Evolutionary conservation across 345 rosid species (phyloP), one percentile per base, ranked within the genome.

Genomic region (Iberis pinnata): DNA sequence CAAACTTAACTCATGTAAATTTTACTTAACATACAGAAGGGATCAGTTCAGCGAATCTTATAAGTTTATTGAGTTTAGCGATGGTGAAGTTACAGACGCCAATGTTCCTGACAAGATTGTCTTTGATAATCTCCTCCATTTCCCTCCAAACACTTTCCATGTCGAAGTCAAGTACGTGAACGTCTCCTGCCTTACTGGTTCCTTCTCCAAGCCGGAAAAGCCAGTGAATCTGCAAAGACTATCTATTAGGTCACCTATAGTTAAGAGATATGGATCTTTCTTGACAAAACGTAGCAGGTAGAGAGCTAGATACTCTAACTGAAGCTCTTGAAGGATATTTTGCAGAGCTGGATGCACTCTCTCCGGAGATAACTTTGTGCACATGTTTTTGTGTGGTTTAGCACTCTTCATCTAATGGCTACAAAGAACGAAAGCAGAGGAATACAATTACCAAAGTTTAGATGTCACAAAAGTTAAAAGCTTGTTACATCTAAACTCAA

Each of bases 61-160:
- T 56, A 2, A 77, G 60, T 64, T 73, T 70, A 26, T 71, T 63
- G 57, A 77, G 78, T 70, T 80, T 80, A 53, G 69, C 60, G 15
- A 66, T 3, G n/a, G 77, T 68, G 62, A 75, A 80, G 64, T 80
- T 77, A 62, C 72, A 68, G 12, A 78, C 54, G 12, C 88, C 78
- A 0, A 78, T 74, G 64, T 58, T 69, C 68, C 70, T 70, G 35
- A 81, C 78, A 4, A 75, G 61, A 32, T 69, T 67, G 4, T 71
- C 72, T 51, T 53, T 58, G 3, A 50, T 73, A 55, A 78, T 81
- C 45, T 68, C 68, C 76, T 76, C 83, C 84, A 81, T 70, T 61
- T 78, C 78, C 68, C 74, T 74, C 88, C 88, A 78, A 39, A 76
- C 81, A 1, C 77, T 79, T 69, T 70, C 78, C 77, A 81, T 72